These are phyloP conservation scores for Aureobasidium pullulans DNA, from an alignment of 2,329 filamentous ascomycete genomes.

Conservation along the genomic window DNA sequence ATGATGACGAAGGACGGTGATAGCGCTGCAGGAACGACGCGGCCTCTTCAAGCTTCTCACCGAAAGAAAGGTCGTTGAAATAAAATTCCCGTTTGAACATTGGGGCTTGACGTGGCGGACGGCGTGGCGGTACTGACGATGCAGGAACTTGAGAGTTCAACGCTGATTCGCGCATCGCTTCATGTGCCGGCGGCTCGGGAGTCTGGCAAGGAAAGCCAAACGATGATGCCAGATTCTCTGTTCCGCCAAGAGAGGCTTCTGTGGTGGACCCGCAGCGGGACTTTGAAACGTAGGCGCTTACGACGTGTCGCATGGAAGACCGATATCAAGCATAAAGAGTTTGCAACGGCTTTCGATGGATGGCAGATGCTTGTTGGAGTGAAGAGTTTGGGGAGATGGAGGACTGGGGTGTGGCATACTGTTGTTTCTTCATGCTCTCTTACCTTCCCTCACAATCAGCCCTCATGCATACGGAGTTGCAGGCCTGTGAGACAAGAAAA, in stretches of 20 bases:
- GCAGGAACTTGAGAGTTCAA: slow-evolving; percentile 11
- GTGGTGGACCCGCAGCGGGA: slow-evolving; percentile 6
- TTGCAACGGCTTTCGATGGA: background rate
- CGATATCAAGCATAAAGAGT: background rate
- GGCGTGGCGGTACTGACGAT: slow-evolving; percentile 11
- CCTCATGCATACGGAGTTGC: background rate
- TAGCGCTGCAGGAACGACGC: background rate
- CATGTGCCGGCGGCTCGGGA: background rate
- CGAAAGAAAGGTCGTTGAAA: slow-evolving; percentile 6
- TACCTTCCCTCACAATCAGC: background rate
- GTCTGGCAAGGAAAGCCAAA: background rate
- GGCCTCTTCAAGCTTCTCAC: background rate
- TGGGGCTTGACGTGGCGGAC: slow-evolving; percentile 10
- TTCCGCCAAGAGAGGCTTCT: slow-evolving; percentile 5
- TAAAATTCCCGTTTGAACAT: background rate
- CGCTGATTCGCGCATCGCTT: background rate
- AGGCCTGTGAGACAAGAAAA: background rate
- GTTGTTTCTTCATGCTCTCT: background rate
- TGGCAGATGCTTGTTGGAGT: background rate
- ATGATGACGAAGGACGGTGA: background rate
- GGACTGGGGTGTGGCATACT: background rate
- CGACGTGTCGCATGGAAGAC: slow-evolving; percentile 4
- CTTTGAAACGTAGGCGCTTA: slow-evolving; percentile 9
- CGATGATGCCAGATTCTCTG: background rate
- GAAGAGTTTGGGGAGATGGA: background rate